Base-by-base conservation (phyloP, 352 stramenopile species). In the Phytophthora cryptogea region DNA sequence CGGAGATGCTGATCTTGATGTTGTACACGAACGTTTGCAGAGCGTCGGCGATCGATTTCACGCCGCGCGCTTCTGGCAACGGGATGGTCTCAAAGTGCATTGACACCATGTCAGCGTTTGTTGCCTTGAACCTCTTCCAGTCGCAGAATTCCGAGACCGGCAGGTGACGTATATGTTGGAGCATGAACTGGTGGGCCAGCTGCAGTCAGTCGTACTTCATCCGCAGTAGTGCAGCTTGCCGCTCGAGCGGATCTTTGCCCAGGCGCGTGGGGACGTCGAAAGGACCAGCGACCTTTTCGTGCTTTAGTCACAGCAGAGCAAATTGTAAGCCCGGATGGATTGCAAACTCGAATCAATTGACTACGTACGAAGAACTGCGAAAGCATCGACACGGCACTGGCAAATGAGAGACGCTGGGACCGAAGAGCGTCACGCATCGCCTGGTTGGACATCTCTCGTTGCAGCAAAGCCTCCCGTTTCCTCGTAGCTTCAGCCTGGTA, bases 1-100 rank as follows among this genome's bases (percentile, higher is more conserved):
- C 74, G 5, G 71, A 78, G 9, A 80, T 66, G 50, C 61, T 73
- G 44, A 84, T 76, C 57, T 84, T 72, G 35, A 84, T 66, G 49
- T 78, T 81, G 54, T 59, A 68, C 35, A 71, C 58, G 33, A 82
- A 86, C 35, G 69, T 62, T 9, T 70, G 45, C 2, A 81, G 62
- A 20, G 67, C 63, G 46, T 84, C 67, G 51, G 80, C 71, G 5
- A 79, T 64, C n/a, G 61, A 41, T 37, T 70, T 70, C 50, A 74
- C 37, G 36, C 42, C 65, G 11, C 30, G 35, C 10, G 66, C 23
- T 1, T 41, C 64, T 4, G 54, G 59, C 47, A 86, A 70, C 32
- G 77, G 72, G 13, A 67, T 70, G 6, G 77, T 46, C 50, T 83
- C 68, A 40, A 83, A 86, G 20, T 65, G 65, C 39, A 65, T 37